Percentiles rank a stretch among this genome's conserved stretches.
Conservation (phyloP, 371 early-diverging fungal genomes). For the Saksenaea vasiformis region DNA sequence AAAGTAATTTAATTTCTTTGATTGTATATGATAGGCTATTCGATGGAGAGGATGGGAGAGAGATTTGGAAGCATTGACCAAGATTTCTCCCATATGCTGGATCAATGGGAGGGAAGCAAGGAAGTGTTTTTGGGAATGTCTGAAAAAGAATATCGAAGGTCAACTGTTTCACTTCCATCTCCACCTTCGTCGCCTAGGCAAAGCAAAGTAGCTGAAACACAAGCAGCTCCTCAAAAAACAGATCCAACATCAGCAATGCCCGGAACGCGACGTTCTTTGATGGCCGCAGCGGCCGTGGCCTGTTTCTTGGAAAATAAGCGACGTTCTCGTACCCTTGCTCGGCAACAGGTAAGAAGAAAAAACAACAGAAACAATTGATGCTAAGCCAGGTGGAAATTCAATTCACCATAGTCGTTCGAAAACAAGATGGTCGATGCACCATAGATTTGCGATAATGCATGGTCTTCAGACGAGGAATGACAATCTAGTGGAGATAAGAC, state of each 20-base stretch:
- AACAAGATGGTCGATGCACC: neutral
- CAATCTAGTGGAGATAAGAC: neutral
- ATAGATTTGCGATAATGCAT: neutral
- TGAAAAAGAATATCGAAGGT: neutral
- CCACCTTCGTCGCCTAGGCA: slow-evolving; percentile 37
- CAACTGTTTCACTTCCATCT: slow-evolving; percentile 27
- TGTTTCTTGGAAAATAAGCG: slow-evolving; percentile 23
- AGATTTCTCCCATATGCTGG: slow-evolving; percentile 23
- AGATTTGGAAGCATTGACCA: slow-evolving; percentile 33
- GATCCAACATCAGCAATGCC: neutral
- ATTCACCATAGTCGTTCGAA: neutral
- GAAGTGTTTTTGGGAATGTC: slow-evolving; percentile 8
- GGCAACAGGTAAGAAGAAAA: neutral
- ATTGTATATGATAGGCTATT: neutral
- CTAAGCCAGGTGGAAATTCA: neutral
- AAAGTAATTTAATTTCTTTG: neutral
- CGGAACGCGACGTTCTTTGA: slow-evolving; percentile 12
- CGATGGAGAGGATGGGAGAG: slow-evolving; percentile 28
- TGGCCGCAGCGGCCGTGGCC: slow-evolving; percentile 16
- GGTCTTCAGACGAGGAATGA: neutral
- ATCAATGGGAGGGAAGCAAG: slow-evolving; percentile 43
- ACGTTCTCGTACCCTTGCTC: neutral
- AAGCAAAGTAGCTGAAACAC: neutral
- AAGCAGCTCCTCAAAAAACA: neutral
- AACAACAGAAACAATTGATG: neutral